These are phyloP conservation scores for Pyrenophora seminiperda DNA, from an alignment of 2,329 filamentous ascomycete species.

Conservation along the genomic window DNA sequence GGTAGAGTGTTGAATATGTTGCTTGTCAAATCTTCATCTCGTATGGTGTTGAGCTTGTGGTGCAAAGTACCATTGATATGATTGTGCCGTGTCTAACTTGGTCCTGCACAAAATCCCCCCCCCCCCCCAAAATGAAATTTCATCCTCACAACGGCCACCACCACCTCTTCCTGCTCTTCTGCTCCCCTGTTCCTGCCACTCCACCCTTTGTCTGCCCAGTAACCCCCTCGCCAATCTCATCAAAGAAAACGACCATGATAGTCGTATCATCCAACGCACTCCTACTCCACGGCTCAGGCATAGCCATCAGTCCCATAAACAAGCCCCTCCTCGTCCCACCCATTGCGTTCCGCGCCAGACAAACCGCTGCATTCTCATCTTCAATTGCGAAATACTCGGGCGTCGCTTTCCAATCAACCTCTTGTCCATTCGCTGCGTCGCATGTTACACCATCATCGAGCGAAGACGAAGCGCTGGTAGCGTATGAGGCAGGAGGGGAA, in stretches of 20 bases:
- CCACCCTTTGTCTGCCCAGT: neutral
- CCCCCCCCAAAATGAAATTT: neutral
- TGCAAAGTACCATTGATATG: no score
- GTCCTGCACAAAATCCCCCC: no score
- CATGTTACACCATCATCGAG: conserved; percentile 45
- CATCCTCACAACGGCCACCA: conserved; percentile 23
- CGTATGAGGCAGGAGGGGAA: conserved; percentile 14
- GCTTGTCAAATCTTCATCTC: no score
- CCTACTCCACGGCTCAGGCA: conserved; percentile 42
- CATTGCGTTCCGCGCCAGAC: conserved; percentile 59
- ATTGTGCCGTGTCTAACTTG: no score
- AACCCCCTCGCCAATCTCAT: conserved; percentile 26
- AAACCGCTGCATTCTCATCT: conserved; percentile 59
- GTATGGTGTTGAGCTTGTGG: no score
- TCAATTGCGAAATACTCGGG: conserved; percentile 55
- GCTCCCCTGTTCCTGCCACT: neutral
- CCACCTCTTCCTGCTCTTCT: conserved; percentile 13
- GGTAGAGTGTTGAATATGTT: no score
- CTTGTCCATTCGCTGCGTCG: conserved; percentile 40
- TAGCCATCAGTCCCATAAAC: conserved; percentile 48
- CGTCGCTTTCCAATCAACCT: conserved; percentile 50
- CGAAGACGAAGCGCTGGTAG: neutral
- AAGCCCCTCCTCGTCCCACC: conserved; percentile 54
- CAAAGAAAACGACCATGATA: conserved; percentile 61
- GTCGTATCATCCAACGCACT: conserved; percentile 58